Conservation (phyloP, 1,284 basidiomycete genomes). For the Thecaphora thlaspeos region DNA sequence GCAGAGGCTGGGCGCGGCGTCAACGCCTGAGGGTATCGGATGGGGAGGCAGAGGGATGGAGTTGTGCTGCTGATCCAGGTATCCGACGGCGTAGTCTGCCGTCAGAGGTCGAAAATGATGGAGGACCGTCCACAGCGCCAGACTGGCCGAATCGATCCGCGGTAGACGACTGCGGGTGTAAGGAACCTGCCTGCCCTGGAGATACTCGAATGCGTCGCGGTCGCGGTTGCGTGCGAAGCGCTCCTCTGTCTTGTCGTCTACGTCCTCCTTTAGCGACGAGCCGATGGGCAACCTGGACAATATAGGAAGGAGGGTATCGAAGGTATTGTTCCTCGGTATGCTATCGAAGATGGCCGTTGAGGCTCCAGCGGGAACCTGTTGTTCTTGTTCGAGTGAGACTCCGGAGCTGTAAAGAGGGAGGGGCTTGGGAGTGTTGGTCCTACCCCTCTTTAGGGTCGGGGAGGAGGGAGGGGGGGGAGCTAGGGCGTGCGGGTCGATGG, state of each 20-base stretch:
- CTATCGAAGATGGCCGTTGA: constrained; percentile 25
- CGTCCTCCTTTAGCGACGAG: constrained; percentile 2
- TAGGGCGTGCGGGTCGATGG: constrained; percentile 11
- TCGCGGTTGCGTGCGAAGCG: background rate
- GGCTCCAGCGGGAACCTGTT: background rate
- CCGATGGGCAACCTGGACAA: constrained; percentile 26
- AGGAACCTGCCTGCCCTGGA: constrained; percentile 9
- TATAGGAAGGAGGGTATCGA: constrained; percentile 38
- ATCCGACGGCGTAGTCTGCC: constrained; percentile 39
- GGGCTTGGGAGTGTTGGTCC: too few relatives aligned
- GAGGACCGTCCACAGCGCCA: constrained; percentile 35
- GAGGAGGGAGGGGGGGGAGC: background rate
- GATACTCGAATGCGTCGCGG: constrained; percentile 15
- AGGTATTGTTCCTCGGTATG: constrained; percentile 31
- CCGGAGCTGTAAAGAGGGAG: too few relatives aligned
- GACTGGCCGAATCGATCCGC: constrained; percentile 21
- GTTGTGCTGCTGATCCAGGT: constrained; percentile 11
- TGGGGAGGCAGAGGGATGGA: constrained; percentile 10
- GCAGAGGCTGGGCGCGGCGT: constrained; percentile 6
- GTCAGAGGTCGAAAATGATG: constrained; percentile 35
- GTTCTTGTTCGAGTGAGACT: too few relatives aligned
- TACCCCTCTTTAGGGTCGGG: too few relatives aligned
- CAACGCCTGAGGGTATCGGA: constrained; percentile 9
- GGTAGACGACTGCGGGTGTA: constrained; percentile 42
- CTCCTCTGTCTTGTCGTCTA: constrained; percentile 1